Evolutionary conservation across 257 asterid genomes (phyloP).

Genomic region (Parsonsia alboflavescens): DNA sequence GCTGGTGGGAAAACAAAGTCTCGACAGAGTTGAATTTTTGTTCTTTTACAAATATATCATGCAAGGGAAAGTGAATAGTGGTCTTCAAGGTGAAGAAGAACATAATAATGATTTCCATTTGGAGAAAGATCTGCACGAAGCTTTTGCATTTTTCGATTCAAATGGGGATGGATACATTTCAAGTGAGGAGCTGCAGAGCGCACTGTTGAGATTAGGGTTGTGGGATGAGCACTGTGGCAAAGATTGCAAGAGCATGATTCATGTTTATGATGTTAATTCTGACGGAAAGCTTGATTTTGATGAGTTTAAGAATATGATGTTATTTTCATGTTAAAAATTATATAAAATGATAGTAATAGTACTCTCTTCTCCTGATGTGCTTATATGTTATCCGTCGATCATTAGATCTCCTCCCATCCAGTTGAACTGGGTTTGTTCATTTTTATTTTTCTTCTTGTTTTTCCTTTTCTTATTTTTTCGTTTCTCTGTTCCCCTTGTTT

Average conservation of each 20-base stretch:
- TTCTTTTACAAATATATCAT: conserved; percentile 39
- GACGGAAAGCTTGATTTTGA: conserved; percentile 66
- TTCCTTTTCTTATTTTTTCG: no score
- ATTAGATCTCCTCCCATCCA: no score
- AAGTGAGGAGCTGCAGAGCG: conserved; percentile 48
- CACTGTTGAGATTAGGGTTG: conserved; percentile 42
- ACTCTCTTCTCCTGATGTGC: no score
- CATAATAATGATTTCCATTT: background rate
- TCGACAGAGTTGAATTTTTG: conserved; percentile 38
- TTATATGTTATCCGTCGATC: no score
- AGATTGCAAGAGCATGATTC: conserved; percentile 55
- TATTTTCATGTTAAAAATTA: background rate
- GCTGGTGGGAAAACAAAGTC: conserved; percentile 34
- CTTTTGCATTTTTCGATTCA: conserved; percentile 52
- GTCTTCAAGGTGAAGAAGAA: background rate
- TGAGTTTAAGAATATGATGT: conserved; percentile 77
- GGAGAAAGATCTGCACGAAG: conserved; percentile 41
- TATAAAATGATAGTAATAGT: no score
- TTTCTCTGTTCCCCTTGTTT: no score
- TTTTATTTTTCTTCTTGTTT: no score
- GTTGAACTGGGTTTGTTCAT: no score
- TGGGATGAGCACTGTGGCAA: conserved; percentile 30
- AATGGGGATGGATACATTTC: conserved; percentile 57
- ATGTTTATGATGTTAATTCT: conserved; percentile 46
- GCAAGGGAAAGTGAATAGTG: conserved; percentile 8